These are phyloP conservation scores for Diaporthe nobilis DNA, from an alignment of 2,329 filamentous ascomycete species.

Conservation along the genomic window DNA sequence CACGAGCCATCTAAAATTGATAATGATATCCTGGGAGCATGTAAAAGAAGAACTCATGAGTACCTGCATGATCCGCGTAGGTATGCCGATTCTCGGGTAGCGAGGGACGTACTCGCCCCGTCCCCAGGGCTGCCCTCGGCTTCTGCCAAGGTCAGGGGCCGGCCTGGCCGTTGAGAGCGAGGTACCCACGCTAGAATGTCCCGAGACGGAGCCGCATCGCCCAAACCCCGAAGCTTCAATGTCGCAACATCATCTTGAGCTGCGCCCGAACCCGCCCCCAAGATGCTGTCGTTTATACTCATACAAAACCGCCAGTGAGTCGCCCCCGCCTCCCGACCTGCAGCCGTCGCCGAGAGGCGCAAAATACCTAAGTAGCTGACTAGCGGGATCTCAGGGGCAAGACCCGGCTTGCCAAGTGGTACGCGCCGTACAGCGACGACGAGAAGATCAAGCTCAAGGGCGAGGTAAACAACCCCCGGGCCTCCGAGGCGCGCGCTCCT, in stretches of 20 bases:
- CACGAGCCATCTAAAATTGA: neutral
- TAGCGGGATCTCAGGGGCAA: constrained; percentile 78
- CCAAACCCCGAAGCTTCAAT: constrained; percentile 33
- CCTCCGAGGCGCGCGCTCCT: constrained; percentile 26
- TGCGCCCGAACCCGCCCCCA: constrained; percentile 33
- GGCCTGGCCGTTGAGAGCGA: constrained; percentile 5
- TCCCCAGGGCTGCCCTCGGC: neutral
- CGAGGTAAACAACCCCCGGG: constrained; percentile 71
- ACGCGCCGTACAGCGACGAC: constrained; percentile 97
- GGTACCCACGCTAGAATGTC: constrained; percentile 33
- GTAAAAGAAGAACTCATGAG: neutral
- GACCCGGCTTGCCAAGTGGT: constrained; percentile 98
- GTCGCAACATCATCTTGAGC: constrained; percentile 36
- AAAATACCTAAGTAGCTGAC: constrained; percentile 18
- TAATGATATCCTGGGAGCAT: neutral
- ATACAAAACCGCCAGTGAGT: constrained; percentile 89
- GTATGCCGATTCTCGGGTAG: neutral
- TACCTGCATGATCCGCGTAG: neutral
- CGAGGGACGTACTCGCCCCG: neutral
- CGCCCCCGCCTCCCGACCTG: neutral
- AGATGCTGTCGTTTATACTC: constrained; percentile 86
- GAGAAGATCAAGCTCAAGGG: constrained; percentile 99
- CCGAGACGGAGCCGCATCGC: constrained; percentile 36
- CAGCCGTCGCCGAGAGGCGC: neutral
- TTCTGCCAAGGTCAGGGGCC: constrained; percentile 36